Conservation (phyloP, 805 yeast genomes). For the Ogataea paradorogensis region DNA sequence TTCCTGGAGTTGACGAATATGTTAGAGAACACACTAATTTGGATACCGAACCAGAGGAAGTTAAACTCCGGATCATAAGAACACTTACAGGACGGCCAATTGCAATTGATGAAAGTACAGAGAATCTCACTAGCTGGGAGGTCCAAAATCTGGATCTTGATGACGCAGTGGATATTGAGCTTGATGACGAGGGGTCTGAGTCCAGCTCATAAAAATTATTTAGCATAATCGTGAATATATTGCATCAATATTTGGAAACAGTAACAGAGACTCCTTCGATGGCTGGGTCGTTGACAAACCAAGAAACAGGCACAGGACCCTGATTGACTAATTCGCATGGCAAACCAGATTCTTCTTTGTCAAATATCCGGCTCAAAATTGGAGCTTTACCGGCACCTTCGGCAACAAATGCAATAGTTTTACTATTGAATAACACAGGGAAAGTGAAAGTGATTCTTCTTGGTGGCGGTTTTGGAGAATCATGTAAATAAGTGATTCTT, state of each 20-base stretch:
- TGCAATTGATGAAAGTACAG: slow-evolving; percentile 29
- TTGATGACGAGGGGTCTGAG: slow-evolving; percentile 19
- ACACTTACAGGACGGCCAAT: slow-evolving; percentile 56
- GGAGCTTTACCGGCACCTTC: slow-evolving; percentile 84
- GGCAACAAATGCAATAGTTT: slow-evolving; percentile 73
- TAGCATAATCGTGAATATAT: slow-evolving; percentile 5
- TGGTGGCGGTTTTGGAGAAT: slow-evolving; percentile 93
- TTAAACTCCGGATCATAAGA: slow-evolving; percentile 49
- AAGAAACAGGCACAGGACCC: slow-evolving; percentile 53
- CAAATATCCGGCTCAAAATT: slow-evolving; percentile 68
- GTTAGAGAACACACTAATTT: slow-evolving; percentile 44
- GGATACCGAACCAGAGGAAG: slow-evolving; percentile 43
- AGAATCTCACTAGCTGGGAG: slow-evolving; percentile 29
- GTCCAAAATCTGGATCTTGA: slow-evolving; percentile 27
- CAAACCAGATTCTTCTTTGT: slow-evolving; percentile 38
- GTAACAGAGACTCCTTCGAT: slow-evolving; percentile 50
- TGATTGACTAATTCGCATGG: slow-evolving; percentile 79
- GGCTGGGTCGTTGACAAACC: slow-evolving; percentile 88
- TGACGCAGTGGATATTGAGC: slow-evolving; percentile 27
- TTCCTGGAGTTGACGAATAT: slow-evolving; percentile 46
- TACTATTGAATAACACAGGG: slow-evolving; percentile 60
- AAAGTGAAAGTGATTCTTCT: slow-evolving; percentile 87
- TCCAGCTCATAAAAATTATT: slow-evolving; percentile 6
- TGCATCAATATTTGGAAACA: slow-evolving; percentile 16
- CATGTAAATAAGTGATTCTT: slow-evolving; percentile 62